phyloP scores from a whole-genome alignment of 768 basidiomycete species.

The Auriscalpium vulgare region DNA sequence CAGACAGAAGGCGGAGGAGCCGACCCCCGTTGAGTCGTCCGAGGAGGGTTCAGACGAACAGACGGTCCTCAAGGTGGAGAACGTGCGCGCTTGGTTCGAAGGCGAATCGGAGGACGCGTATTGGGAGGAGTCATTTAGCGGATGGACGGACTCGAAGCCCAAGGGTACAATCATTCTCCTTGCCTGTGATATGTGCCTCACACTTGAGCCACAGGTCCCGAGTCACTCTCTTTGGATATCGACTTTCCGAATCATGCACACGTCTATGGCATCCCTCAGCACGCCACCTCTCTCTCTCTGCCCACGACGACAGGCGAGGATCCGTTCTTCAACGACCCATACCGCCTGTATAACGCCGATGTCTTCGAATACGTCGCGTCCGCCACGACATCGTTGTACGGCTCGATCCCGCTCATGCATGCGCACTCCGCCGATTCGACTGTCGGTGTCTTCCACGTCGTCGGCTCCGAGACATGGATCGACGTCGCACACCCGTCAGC shows the following conservation, averaged over 20 bases:
- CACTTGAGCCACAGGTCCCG: conserved; percentile 60
- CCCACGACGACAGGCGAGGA: conserved; percentile 81
- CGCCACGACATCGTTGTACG: conserved; percentile 77
- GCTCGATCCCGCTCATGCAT: conserved; percentile 87
- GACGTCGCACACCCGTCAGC: conserved; percentile 69
- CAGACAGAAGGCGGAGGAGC: conserved; percentile 51
- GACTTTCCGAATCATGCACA: conserved; percentile 87
- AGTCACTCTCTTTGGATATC: conserved; percentile 88
- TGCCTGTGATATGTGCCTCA: neutral
- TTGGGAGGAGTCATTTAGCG: conserved; percentile 84
- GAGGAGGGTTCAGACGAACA: conserved; percentile 36
- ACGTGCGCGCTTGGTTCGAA: conserved; percentile 76
- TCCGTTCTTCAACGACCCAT: conserved; percentile 79
- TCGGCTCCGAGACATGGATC: conserved; percentile 92
- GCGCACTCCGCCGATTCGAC: conserved; percentile 85
- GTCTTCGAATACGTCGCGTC: conserved; percentile 93
- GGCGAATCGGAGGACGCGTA: conserved; percentile 74
- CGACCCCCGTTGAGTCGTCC: conserved; percentile 35
- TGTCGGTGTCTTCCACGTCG: conserved; percentile 82
- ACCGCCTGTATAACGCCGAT: conserved; percentile 90
- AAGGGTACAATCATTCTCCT: conserved; percentile 53
- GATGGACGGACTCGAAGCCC: conserved; percentile 91
- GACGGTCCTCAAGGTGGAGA: conserved; percentile 45
- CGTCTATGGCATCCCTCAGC: conserved; percentile 95
- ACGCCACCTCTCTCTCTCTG: conserved; percentile 83